Conservation (phyloP, 1,284 basidiomycete genomes). For the Moniliophthora roreri region DNA sequence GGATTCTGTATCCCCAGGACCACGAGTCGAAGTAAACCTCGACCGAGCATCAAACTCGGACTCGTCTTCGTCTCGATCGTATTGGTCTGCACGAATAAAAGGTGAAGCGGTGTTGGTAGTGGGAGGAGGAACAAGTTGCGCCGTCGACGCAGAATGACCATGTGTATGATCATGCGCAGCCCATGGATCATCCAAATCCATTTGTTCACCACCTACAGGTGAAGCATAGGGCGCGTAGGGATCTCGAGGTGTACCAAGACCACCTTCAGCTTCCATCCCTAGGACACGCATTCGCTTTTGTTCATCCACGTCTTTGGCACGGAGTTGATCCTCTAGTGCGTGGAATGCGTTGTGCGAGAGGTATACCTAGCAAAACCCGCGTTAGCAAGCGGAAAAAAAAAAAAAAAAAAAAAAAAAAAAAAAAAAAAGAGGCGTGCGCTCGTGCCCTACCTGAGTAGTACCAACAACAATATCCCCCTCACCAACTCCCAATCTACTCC, state of each 20-base stretch:
- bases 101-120: slow-evolving; percentile 78
- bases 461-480: slow-evolving; percentile 83
- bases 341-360: slow-evolving; percentile 88
- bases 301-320: slow-evolving; percentile 82
- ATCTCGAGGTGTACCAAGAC: slow-evolving; percentile 67
- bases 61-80: slow-evolving; percentile 81
- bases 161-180: slow-evolving; percentile 47
- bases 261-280: slow-evolving; percentile 76
- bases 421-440: slow-evolving; percentile 8
- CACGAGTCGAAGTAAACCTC: slow-evolving; percentile 66
- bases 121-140: too few species aligned
- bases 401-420: too few species aligned
- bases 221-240: slow-evolving; percentile 75
- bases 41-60: slow-evolving; percentile 77
- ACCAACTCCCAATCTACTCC: slow-evolving; percentile 62
- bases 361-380: slow-evolving; percentile 66
- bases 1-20: slow-evolving; percentile 72
- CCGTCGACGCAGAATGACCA: too few species aligned
- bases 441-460: slow-evolving; percentile 73
- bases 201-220: slow-evolving; percentile 36
- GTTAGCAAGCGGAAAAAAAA: too few species aligned
- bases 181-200: slow-evolving; percentile 40
- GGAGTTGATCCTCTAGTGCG: slow-evolving; percentile 84
- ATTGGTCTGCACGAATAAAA: slow-evolving; percentile 67
- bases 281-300: slow-evolving; percentile 73